Base-by-base conservation (phyloP, 2,329 filamentous ascomycete species). In the Apiospora malaysiana region DNA sequence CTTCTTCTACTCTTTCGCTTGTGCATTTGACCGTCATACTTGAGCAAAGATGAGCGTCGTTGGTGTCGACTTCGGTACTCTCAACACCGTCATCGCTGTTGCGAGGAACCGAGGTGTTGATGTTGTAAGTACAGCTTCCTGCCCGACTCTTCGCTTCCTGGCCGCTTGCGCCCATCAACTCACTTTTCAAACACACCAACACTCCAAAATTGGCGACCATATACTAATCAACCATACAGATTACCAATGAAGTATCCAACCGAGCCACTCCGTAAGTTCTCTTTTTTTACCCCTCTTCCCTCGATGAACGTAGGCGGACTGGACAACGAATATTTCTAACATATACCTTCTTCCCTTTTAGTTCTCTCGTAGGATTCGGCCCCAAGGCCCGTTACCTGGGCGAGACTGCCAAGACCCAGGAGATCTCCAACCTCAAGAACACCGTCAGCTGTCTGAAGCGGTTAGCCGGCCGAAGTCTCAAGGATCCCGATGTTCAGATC, bases 381-480 rank as follows among this genome's bases (percentile, higher is more conserved):
- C 92, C 94, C 82, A 97, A 97, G 86, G 91, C 90, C 83, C 93
- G 96, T 86, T 97, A 97, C 82, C 89, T 99, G 75, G 96, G 96
- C 76, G 96, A 99, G 87, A 85, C 93, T 71, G 96, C 96, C 77
- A 98, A 98, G 90, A 98, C 95, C 76, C 95, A 98, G 86, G 96
- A 99, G 86, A 97, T 97, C 82, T 97, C 95, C 80, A 99, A 99
- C 88, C 91, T 98, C 80, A 99, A 98, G 88, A 99, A 99, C 89
- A 99, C 96, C 77, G 93, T 99, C 85, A 88, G 90, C 82, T 95
- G 91, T 76, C 89, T 99, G 79, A 97, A 97, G 87, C 94, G 96
- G 79, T 91, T 99, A 77, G 92, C 93, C 80, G 96, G 96, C 80
- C 94, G 96, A 81, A 87, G 89, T 74, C 89, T 95, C 84, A 92